Base-by-base conservation (phyloP, 352 stramenopile species). In the Phytophthora pluvialis region DNA sequence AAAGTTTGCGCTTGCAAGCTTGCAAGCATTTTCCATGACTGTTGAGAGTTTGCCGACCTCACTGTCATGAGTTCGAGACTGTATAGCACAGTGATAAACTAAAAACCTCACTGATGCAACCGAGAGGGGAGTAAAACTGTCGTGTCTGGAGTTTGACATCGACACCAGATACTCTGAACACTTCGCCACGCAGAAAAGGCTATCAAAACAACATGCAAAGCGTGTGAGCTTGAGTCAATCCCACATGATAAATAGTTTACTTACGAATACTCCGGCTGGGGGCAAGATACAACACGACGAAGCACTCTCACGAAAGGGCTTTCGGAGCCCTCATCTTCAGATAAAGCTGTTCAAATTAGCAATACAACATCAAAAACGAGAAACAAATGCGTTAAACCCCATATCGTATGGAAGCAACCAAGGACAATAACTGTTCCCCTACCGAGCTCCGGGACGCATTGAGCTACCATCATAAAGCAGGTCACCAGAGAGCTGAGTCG, bases 381-480 rank as follows among this genome's bases (percentile, higher is more conserved):
- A 25, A 21, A 21, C 21, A 21, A n/a, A 21, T 21, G 21, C 21
- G 21, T 21, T 21, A 21, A 21, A 21, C 21, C 21, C 21, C 21
- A 21, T 21, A 21, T 21, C 21, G 21, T 21, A 21, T 21, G 21
- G 2, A 35, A 15, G 7, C 48, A n/a, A 21, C 26, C 21, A 21
- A 58, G 15, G 36, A 40, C 10, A 43, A 28, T 16, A 12, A 49
- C 21, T 38, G 18, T 33, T 21, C 28, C 75, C 77, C 26, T 49
- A 88, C 80, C 78, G 13, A 88, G 48, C 26, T 78, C 59, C 33
- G 78, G 72, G 45, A 84, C 76, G 33, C 65, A 80, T 29, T 76
- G 67, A 8, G 78, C 74, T 12, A 89, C 72, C 73, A 89, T 76
- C 68, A 88, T 72, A 61, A 88, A 89, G 18, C 79, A 88, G 18